A percentile compares a stretch with the other conserved stretches of the same genome.
Evolutionary conservation across 768 basidiomycete genomes (phyloP).

Genomic region (Boletus subcaerulescens): DNA sequence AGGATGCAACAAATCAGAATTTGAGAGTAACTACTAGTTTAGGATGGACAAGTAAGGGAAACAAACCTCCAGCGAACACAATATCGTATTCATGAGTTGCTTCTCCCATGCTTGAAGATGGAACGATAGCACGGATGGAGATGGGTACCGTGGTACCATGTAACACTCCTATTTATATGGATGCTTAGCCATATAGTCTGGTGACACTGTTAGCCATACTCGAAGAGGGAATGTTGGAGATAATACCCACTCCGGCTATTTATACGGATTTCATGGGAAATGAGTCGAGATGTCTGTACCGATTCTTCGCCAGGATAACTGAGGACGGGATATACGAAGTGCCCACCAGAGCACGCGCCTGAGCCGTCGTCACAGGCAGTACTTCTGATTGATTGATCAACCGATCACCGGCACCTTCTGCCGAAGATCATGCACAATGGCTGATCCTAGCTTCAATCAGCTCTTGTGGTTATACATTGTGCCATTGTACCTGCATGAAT

Average conservation of each 20-base stretch:
- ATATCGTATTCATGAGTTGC: conserved; percentile 38
- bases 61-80: conserved; percentile 55
- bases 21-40: neutral
- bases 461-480: neutral
- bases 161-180: no score
- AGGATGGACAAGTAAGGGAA: neutral
- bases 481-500: no score
- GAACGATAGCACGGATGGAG: no score
- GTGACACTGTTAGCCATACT: conserved; percentile 3
- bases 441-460: neutral
- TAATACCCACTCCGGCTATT: neutral
- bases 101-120: neutral
- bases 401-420: neutral
- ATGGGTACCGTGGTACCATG: no score
- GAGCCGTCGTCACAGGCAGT: no score
- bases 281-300: no score
- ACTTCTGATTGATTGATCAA: conserved; percentile 2
- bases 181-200: neutral
- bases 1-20: neutral
- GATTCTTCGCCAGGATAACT: no score
- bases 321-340: no score
- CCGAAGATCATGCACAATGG: neutral
- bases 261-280: conserved; percentile 5
- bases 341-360: no score
- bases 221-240: neutral